Evolutionary conservation across 148 eudicot genomes (phyloP), one percentile per base, ranked within the genome.

Genomic region (Heliosperma pusillum): DNA sequence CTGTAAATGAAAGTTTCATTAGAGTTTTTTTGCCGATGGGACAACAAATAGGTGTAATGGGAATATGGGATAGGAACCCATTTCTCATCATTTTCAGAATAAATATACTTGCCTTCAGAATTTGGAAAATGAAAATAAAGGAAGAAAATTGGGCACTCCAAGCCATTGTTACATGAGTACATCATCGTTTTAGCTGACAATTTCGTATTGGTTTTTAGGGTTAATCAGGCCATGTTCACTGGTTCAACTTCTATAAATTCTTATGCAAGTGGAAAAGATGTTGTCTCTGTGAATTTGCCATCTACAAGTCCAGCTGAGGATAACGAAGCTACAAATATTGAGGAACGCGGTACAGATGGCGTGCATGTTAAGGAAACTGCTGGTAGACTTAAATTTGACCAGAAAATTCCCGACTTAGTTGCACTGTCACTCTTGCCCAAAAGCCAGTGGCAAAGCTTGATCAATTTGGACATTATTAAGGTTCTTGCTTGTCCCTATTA

Each of bases 381-480:
- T 65, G 26, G 29, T 33, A 53, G 68, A 12, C 70, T 68, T 15
- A 80, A 63, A 53, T 81, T 79, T 57, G 80, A 86, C 71, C 82
- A 80, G 70, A 91, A 89, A 72, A 92, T 96, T 42, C 99, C 99
- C 10, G 97, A 96, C 83, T 87, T 96, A 27, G 93, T 96, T 70
- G 86, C 99, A 52, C 97, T 96, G 47, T 90, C 99, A 2, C 80
- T 96, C 69, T 82, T 96, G 76, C 99, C 99, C 33, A 92, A 90
- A 86, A 90, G 90, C 61, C 99, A 96, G 83, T 96, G 99, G 99
- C 99, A 96, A 75, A 90, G 99, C 82, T 85, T 96, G 88, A 83
- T 92, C 85, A 96, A 96, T 77, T 76, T 96, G 82, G 99, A 96
- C 73, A 86, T 92, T 36, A 96, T 96, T 53, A 96, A 96, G 91